These are phyloP conservation scores for Lolium rigidum DNA, from an alignment of 176 grass and related monocot genomes.

Conservation along the genomic window DNA sequence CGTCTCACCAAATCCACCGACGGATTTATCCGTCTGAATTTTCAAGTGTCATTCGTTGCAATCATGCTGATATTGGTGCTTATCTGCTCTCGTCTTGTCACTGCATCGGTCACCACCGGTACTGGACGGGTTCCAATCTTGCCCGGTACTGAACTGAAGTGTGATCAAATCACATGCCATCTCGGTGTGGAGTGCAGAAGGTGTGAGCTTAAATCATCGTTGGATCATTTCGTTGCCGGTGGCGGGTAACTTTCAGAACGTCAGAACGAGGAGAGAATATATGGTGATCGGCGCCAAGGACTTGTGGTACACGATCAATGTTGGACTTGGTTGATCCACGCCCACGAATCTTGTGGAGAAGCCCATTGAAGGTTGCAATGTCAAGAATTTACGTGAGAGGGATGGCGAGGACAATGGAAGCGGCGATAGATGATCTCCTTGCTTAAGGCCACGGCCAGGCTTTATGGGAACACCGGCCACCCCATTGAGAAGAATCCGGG, in stretches of 20 bases:
- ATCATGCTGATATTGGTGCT: constrained; percentile 1
- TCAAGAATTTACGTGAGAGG: no score
- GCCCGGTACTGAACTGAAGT: not conserved
- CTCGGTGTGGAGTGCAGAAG: constrained; percentile 9
- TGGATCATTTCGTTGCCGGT: constrained; percentile 44
- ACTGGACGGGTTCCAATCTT: not conserved
- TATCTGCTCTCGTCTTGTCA: constrained; percentile 31
- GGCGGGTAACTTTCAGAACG: constrained; percentile 42
- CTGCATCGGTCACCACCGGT: not conserved
- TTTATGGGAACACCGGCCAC: no score
- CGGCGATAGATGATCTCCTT: no score
- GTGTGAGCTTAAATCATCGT: constrained; percentile 41
- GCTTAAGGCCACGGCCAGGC: no score
- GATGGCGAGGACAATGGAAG: no score
- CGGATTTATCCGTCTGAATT: not conserved
- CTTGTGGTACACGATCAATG: constrained; percentile 34
- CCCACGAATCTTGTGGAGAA: no score
- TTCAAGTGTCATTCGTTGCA: constrained; percentile 39
- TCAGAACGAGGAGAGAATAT: not conserved
- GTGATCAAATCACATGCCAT: not conserved
- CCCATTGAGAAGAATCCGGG: no score
- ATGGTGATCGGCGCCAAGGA: not conserved
- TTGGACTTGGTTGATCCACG: not conserved
- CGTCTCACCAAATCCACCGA: constrained; percentile 57
- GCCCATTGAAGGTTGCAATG: no score